Evolutionary conservation across 2,329 filamentous ascomycete genomes (phyloP).

Genomic region (Ophiostoma himal-ulmi): DNA sequence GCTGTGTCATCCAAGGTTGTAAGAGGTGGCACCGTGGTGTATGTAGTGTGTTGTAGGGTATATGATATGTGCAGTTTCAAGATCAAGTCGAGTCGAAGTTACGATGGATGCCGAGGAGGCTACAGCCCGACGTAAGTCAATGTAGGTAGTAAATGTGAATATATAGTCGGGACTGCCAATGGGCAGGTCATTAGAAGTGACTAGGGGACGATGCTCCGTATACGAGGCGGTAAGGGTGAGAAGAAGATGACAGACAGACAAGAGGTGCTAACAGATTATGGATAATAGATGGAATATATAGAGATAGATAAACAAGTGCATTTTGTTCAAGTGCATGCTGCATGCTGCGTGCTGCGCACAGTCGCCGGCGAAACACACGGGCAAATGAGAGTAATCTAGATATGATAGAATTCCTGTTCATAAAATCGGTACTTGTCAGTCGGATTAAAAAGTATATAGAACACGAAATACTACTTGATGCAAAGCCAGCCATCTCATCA

Average conservation of each 20-base stretch:
- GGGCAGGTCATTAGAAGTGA: too few species aligned
- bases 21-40: neutral
- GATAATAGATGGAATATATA: neutral
- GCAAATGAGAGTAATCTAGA: neutral
- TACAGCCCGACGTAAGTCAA: neutral
- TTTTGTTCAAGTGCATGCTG: neutral
- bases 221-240: neutral
- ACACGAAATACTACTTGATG: neutral
- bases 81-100: neutral
- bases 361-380: constrained; percentile 3
- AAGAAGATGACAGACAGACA: neutral
- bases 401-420: neutral
- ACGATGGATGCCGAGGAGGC: neutral
- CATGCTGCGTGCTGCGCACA: neutral
- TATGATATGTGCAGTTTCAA: neutral
- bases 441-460: neutral
- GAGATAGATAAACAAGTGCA: constrained; percentile 3
- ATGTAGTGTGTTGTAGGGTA: neutral
- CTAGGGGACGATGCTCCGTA: neutral
- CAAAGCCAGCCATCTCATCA: neutral
- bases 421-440: neutral
- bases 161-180: too few species aligned
- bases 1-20: neutral
- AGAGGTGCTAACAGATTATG: neutral
- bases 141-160: neutral